Conservation (phyloP, 805 yeast species). For the Cyberlindnera maritima region DNA sequence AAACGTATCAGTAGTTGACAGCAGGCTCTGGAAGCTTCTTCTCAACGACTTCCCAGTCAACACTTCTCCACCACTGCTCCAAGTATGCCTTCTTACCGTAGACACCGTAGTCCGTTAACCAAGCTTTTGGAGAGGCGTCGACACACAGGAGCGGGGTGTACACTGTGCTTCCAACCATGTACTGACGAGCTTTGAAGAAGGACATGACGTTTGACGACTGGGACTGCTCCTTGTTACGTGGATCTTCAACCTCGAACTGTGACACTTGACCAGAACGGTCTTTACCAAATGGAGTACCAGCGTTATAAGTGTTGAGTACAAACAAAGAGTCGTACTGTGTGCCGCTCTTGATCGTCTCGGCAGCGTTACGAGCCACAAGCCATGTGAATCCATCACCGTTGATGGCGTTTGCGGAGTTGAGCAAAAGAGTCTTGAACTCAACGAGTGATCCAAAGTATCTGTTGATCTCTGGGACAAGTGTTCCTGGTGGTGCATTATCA, state of each 20-base stretch:
- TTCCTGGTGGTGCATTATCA: conserved; percentile 23
- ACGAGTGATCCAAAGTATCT: conserved; percentile 61
- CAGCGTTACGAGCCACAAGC: conserved; percentile 60
- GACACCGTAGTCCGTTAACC: conserved; percentile 73
- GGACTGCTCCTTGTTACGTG: conserved; percentile 7
- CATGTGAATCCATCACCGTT: conserved; percentile 92
- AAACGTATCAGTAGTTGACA: neutral
- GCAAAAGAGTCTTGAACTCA: conserved; percentile 69
- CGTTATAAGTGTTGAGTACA: conserved; percentile 80
- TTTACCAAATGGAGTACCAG: conserved; percentile 77
- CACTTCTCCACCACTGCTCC: conserved; percentile 63
- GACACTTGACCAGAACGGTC: conserved; percentile 44
- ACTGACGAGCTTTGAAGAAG: conserved; percentile 36
- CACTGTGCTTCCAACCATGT: conserved; percentile 22
- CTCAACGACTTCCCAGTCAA: conserved; percentile 69
- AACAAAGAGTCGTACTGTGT: conserved; percentile 47
- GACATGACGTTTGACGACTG: conserved; percentile 25
- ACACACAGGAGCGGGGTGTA: conserved; percentile 64
- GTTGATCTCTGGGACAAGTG: conserved; percentile 35
- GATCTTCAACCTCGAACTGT: conserved; percentile 19
- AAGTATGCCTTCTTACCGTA: conserved; percentile 66
- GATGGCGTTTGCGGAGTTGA: conserved; percentile 66
- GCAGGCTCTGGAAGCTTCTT: conserved; percentile 20
- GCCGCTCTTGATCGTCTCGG: conserved; percentile 2
- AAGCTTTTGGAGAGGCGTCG: conserved; percentile 70